Evolutionary conservation across 805 yeast genomes (phyloP).

Genomic region (Wickerhamomyces pijperi): DNA sequence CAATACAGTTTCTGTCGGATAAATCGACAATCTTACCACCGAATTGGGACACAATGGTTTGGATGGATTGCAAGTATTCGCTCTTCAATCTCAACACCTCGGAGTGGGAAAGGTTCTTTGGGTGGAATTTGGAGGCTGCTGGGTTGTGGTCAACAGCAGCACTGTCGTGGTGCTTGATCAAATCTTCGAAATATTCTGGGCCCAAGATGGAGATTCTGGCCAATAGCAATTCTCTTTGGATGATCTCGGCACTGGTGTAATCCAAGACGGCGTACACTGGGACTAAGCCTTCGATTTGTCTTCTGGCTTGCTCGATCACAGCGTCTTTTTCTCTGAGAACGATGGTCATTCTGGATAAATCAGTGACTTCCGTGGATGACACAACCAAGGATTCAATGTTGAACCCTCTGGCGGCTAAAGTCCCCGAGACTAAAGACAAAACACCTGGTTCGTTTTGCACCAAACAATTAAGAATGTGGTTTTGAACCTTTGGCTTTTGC

Average conservation of each 20-base stretch:
- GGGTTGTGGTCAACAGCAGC: conserved; percentile 19
- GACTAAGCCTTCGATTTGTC: conserved; percentile 95
- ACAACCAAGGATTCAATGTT: conserved; percentile 96
- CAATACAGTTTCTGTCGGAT: conserved; percentile 85
- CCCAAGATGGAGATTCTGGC: conserved; percentile 91
- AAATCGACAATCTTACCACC: conserved; percentile 92
- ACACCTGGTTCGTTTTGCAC: conserved; percentile 99
- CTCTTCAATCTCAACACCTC: conserved; percentile 93
- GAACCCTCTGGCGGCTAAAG: conserved; percentile 96
- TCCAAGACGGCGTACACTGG: conserved; percentile 98
- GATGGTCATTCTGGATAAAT: conserved; percentile 93
- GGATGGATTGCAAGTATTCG: conserved; percentile 74
- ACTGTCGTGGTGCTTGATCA: conserved; percentile 66
- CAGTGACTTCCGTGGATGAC: conserved; percentile 91
- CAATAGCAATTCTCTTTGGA: conserved; percentile 80
- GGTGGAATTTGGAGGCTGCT: conserved; percentile 50
- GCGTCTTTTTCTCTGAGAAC: conserved; percentile 92
- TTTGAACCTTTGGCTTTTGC: conserved; percentile 49
- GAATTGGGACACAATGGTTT: conserved; percentile 70
- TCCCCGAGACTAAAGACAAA: conserved; percentile 82
- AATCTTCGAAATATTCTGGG: conserved; percentile 95
- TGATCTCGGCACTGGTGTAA: conserved; percentile 81
- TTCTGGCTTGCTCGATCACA: conserved; percentile 93
- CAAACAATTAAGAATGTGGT: conserved; percentile 90
- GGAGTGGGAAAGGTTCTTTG: conserved; percentile 78